Percentiles rank a stretch among this genome's conserved stretches.
These are phyloP conservation scores for Dacryopinax primogenitus DNA, from an alignment of 768 basidiomycete species.

Conservation along the genomic window DNA sequence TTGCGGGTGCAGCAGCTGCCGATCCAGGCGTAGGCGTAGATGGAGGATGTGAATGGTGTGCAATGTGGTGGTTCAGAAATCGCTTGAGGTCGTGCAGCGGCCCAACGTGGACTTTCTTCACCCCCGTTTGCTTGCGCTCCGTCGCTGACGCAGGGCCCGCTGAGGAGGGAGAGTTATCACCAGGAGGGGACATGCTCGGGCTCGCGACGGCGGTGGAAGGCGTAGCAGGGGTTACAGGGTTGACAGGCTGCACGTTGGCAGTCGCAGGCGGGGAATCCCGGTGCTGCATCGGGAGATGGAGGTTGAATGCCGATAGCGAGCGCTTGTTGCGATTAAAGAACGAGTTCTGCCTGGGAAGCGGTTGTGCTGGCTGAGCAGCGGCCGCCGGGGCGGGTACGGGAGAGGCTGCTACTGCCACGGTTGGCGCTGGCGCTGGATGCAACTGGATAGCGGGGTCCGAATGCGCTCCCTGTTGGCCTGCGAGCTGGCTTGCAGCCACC, in stretches of 20 bases:
- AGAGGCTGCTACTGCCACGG: too few species aligned
- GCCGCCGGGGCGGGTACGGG: background rate
- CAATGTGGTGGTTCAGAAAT: conserved; percentile 86
- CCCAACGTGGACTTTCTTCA: conserved; percentile 38
- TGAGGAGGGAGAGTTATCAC: background rate
- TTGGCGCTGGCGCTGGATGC: too few species aligned
- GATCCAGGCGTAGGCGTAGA: conserved; percentile 4
- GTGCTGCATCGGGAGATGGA: background rate
- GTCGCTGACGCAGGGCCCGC: background rate
- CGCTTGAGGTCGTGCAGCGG: conserved; percentile 87
- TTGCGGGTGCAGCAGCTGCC: too few species aligned
- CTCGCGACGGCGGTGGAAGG: conserved; percentile 11
- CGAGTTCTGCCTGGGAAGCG: background rate
- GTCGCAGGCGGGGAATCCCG: background rate
- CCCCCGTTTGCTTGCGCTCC: background rate
- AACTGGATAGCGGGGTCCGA: too few species aligned
- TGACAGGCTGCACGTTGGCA: background rate
- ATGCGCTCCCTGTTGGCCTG: too few species aligned
- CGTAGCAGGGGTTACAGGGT: conserved; percentile 11
- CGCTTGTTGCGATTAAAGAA: conserved; percentile 6
- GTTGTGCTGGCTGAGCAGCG: background rate
- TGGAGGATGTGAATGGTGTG: conserved; percentile 34
- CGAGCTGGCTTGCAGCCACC: background rate
- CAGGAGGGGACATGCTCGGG: conserved; percentile 16
- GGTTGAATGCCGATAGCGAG: conserved; percentile 5